Conservation (phyloP, 2,329 filamentous ascomycete species). For the Epichloe sylvatica region DNA sequence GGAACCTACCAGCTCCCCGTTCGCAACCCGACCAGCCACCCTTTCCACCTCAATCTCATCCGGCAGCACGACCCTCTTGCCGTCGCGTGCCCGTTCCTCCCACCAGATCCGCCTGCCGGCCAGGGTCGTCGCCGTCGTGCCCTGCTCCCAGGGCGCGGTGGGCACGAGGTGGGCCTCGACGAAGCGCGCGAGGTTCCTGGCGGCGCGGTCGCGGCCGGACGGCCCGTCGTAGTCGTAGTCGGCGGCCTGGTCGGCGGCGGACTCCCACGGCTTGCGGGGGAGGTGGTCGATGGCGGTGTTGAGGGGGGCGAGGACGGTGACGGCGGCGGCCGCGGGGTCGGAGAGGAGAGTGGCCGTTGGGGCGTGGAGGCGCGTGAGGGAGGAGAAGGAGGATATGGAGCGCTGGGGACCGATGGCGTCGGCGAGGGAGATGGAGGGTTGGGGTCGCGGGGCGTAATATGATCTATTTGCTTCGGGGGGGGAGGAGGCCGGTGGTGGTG, state of each 20-base stretch:
- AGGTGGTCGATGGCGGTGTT: slow-evolving; percentile 69
- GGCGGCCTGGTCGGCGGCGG: slow-evolving; percentile 38
- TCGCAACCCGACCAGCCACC: slow-evolving; percentile 62
- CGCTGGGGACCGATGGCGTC: slow-evolving; percentile 74
- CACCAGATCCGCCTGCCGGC: slow-evolving; percentile 62
- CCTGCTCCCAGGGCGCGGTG: slow-evolving; percentile 59
- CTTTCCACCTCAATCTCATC: slow-evolving; percentile 63
- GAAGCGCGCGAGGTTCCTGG: slow-evolving; percentile 62
- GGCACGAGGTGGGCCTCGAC: slow-evolving; percentile 76
- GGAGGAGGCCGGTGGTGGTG: not conserved
- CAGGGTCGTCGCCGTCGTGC: slow-evolving; percentile 50
- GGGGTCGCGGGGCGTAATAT: slow-evolving; percentile 3
- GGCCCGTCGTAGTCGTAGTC: too few species aligned
- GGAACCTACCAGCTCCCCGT: slow-evolving; percentile 60
- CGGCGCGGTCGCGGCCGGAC: slow-evolving; percentile 53
- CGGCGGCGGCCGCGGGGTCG: slow-evolving; percentile 36
- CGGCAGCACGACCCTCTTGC: slow-evolving; percentile 61
- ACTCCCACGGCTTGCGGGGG: slow-evolving; percentile 76
- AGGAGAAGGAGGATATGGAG: slow-evolving; percentile 71
- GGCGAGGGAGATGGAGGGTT: slow-evolving; percentile 52
- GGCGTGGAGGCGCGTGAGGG: slow-evolving; percentile 62
- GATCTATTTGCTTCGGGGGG: slow-evolving; percentile 7
- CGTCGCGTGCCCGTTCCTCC: slow-evolving; percentile 53
- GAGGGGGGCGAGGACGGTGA: slow-evolving; percentile 70
- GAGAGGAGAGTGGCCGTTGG: slow-evolving; percentile 55